Base-by-base conservation (phyloP, 768 basidiomycete species). In the Leucosporidium scottii region DNA sequence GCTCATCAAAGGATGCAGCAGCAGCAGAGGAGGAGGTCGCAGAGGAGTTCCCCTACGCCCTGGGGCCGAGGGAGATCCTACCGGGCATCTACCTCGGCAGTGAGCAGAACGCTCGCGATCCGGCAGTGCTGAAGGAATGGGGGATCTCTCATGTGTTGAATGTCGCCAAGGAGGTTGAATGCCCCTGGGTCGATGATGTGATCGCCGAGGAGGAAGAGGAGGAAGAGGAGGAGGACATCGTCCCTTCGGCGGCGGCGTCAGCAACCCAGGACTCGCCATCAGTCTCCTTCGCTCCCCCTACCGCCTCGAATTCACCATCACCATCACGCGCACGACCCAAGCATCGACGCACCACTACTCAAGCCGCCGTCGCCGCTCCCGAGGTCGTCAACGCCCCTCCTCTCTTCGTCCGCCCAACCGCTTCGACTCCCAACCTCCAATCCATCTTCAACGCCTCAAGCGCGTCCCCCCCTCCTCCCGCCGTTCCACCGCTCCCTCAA, bases 81-180 rank as follows among this genome's bases (percentile, higher is more conserved):
- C 91, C 91, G 4, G 85, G 87, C 59, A 82, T 94, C 66, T 94
- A 87, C 87, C 85, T 94, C 15, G 93, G 92, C 70, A 89, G 89
- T 64, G 91, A 93, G 78, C 68, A 68, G 91, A 93, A 93, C 73
- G 91, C 89, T 54, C 84, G 86, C 66, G 88, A 93, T 78, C 90
- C 88, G 86, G 81, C 80, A 51, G 81, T 82, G 31, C 85, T 93
- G 66, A 75, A 84, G 28, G 83, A 87, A 61, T 84, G 86, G 44
- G 85, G 87, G 49, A 91, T 93, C 75, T 84, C 83, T 69, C 85
- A 88, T 55, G 84, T 94, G 27, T 84, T 94, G 78, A 93, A 94
- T 77, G 93, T 94, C 44, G 92, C 92, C 56, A 92, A 93, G 80
- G 92, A 96, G 78, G 89, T 96, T 70, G 77, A 69, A 2, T 74